Base-by-base conservation (phyloP, 2,329 filamentous ascomycete species). In the Trichophyton schoenleinii region DNA sequence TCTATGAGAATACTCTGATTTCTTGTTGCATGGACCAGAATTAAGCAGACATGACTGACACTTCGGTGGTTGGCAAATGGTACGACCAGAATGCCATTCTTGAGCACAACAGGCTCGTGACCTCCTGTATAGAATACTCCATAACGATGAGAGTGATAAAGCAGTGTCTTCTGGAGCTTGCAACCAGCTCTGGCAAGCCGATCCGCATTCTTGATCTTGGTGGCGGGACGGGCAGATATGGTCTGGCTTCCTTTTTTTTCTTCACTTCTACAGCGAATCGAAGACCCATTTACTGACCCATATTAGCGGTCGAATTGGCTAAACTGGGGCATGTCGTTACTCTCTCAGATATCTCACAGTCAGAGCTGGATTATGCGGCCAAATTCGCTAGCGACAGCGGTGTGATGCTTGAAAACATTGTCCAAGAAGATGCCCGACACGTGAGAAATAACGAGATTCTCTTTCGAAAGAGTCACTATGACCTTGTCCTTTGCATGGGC, bases 401-500 rank as follows among this genome's bases (percentile, higher is more conserved):
- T 20, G 52, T 36, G 18, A 57, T 25, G 36, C 52, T 57, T 13
- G 52, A 11, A 18, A 41, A 41, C 6, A 57, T 57, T 41, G 52
- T 34, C 15, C 28, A 34, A 18, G 36, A 13, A 34, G 52, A 57
- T 15, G 52, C 52, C 13, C 28, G 13, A 28, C 28, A 57, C 2
- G 36, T 57, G n/a, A 34, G 36, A 41, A 31, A 57, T 25, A 57
- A 41, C 52, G 18, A 34, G 28, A 9, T 20, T 3, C 28, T 57
- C 28, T 57, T 57, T 20, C 28, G 22, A 41, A 20, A 20, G 18
- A 28, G 36, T 15, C 22, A 28, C 28, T 57, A 59, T 22, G 57
- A 59, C 38, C 31, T 59, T 28, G 57, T 59, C n/a, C 57, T 59
- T 28, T 59, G 57, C 38, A 41, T 59, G 57, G 57, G 57, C 13